Base-by-base conservation (phyloP, 176 grass and related monocot species). In the Zea luxurians region DNA sequence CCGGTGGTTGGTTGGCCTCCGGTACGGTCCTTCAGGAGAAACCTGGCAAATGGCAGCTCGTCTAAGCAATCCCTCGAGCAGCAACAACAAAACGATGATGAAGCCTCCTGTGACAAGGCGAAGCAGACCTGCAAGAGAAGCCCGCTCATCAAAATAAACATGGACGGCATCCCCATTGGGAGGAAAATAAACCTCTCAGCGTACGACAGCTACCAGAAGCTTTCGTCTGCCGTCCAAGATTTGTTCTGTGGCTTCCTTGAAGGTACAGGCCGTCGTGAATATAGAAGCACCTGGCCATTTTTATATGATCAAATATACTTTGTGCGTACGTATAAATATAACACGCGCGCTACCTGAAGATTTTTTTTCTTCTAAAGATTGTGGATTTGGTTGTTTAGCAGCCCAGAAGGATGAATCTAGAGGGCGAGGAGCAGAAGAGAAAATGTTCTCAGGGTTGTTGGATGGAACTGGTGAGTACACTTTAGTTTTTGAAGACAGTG, bases 1-100 rank as follows among this genome's bases (percentile, higher is more conserved):
- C 87, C 85, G 4, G 96, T 92, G n/a, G 96, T 99, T 55, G 96
- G 96, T 40, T 99, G 96, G 96, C 96, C 96, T n/a, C 96, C 96
- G 0, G 69, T 99, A 47, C 80, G 96, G 75, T 85, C 92, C 61
- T 92, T 89, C 81, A 89, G 92, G 66, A 95, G 91, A 74, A 92
- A 99, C 74, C 79, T 99, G 21, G 85, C 88, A 41, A 88, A 70
- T 53, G 91, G 70, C 7, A 93, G 43, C 45, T 82, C 96, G 62
- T 85, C 54, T 27, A 99, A 89, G 80, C 85, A 85, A 76, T 85
- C 87, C 61, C 67, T 81, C 40, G 92, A 93, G 21, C 60, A 55
- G 59, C 81, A 85, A 80, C 60, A 55, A 64, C 81, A 85, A 80
- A 86, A 76, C 36, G 18, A 58, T 4, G 84, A 89, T 75, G 55